These are phyloP conservation scores for Oemleria cerasiformis DNA, from an alignment of 306 rosid species.

Conservation along the genomic window DNA sequence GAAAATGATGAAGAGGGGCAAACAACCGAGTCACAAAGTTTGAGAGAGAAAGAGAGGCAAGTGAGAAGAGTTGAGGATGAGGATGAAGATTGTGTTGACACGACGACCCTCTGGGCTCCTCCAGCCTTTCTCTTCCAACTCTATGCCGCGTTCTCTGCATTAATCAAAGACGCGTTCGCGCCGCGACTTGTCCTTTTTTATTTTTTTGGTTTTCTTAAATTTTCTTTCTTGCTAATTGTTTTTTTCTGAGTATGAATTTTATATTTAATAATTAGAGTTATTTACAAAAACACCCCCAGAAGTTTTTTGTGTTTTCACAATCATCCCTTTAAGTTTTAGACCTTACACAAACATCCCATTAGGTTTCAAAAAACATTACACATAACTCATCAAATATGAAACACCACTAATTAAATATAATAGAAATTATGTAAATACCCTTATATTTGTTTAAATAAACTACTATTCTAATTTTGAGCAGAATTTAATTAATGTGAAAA, in stretches of 20 bases:
- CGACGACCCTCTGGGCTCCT: conserved; percentile 30
- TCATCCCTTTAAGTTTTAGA: no score
- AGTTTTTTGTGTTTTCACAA: no score
- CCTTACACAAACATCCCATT: no score
- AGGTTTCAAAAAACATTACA: no score
- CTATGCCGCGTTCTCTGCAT: conserved; percentile 39
- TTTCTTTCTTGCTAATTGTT: background rate
- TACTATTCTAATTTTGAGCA: no score
- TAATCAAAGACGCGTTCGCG: conserved; percentile 27
- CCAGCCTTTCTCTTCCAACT: background rate
- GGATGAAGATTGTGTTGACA: conserved; percentile 48
- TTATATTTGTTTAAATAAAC: no score
- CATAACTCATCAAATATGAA: no score
- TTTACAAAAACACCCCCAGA: no score
- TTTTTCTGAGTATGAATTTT: background rate
- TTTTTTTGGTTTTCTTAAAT: background rate
- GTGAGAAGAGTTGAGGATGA: conserved; percentile 33
- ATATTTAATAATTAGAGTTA: no score
- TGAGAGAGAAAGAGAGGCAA: conserved; percentile 9
- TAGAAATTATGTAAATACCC: no score
- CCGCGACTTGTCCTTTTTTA: conserved; percentile 9
- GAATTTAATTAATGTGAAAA: no score
- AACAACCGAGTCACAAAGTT: background rate
- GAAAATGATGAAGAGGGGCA: background rate
- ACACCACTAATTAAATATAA: no score